phyloP scores from a whole-genome alignment of 1,284 basidiomycete species.

The Coriolopsis trogii region DNA sequence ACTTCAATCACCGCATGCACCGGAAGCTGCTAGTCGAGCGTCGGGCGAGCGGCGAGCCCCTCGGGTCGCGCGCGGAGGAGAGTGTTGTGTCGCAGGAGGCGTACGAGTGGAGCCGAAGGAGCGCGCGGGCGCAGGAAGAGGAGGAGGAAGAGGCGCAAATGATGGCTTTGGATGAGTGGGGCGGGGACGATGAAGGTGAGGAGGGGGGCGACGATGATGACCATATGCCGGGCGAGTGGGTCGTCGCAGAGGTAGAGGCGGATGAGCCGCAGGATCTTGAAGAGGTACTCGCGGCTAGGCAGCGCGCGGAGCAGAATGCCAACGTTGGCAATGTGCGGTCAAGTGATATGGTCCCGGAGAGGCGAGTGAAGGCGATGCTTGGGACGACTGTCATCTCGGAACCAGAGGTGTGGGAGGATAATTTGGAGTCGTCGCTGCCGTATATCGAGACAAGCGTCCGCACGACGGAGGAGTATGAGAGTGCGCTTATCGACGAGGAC shows the following conservation, averaged over 20 bases:
- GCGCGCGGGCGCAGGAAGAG: neutral
- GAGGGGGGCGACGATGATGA: neutral
- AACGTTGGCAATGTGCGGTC: neutral
- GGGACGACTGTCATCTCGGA: conserved; percentile 13
- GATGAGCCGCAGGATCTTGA: conserved; percentile 19
- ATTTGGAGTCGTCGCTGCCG: conserved; percentile 20
- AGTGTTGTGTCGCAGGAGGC: conserved; percentile 4
- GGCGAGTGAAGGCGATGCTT: conserved; percentile 10
- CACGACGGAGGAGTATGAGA: conserved; percentile 36
- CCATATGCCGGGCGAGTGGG: too few relatives aligned
- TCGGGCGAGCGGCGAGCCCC: conserved; percentile 8
- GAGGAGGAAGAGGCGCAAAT: neutral
- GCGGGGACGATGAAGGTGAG: neutral
- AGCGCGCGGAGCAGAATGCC: too few relatives aligned
- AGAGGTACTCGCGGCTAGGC: conserved; percentile 32
- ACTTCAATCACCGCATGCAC: conserved; percentile 44
- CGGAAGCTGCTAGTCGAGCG: conserved; percentile 18
- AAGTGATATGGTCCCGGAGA: neutral
- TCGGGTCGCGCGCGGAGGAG: conserved; percentile 12
- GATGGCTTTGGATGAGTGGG: neutral
- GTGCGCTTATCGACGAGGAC: conserved; percentile 52
- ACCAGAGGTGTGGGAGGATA: conserved; percentile 13
- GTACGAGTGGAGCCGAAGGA: neutral
- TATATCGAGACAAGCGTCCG: conserved; percentile 33
- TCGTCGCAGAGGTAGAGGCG: conserved; percentile 10